Evolutionary conservation across 768 basidiomycete genomes (phyloP).

Genomic region (Phanerochaete sordida): DNA sequence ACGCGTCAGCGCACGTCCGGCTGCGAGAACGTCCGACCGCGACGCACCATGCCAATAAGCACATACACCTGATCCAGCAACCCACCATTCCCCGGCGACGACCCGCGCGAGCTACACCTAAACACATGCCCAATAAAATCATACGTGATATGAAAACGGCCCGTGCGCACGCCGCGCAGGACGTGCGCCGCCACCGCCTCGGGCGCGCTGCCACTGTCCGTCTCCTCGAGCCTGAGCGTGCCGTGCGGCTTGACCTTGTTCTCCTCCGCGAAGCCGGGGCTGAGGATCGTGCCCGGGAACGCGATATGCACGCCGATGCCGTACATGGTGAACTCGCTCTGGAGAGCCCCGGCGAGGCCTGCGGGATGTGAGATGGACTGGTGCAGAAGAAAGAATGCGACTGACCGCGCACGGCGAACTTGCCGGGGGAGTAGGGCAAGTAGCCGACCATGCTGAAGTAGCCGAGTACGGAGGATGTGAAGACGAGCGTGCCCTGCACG

Average conservation of each 20-base stretch:
- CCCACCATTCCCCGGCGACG: conserved; percentile 54
- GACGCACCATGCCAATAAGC: conserved; percentile 40
- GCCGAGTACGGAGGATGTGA: conserved; percentile 72
- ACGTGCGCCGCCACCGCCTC: conserved; percentile 60
- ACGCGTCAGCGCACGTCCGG: neutral
- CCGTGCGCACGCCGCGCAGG: conserved; percentile 65
- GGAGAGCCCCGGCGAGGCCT: conserved; percentile 84
- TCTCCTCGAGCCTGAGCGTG: conserved; percentile 70
- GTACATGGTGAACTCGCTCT: conserved; percentile 77
- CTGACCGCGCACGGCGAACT: conserved; percentile 81
- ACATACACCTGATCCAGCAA: conserved; percentile 50
- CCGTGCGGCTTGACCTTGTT: conserved; percentile 75
- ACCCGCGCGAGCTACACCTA: conserved; percentile 61
- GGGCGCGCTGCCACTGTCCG: conserved; percentile 59
- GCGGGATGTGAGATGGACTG: neutral
- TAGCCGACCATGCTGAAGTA: conserved; percentile 79
- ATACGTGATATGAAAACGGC: conserved; percentile 71
- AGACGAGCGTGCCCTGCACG: conserved; percentile 64
- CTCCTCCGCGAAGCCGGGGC: conserved; percentile 74
- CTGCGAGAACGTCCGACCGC: neutral
- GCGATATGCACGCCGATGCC: conserved; percentile 76
- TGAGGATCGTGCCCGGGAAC: conserved; percentile 79
- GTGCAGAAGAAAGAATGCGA: neutral
- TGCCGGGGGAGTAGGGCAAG: conserved; percentile 76
- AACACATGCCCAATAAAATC: conserved; percentile 69